phyloP scores from a whole-genome alignment of 2,329 filamentous ascomycete species.

The Pseudogymnoascus sp. region DNA sequence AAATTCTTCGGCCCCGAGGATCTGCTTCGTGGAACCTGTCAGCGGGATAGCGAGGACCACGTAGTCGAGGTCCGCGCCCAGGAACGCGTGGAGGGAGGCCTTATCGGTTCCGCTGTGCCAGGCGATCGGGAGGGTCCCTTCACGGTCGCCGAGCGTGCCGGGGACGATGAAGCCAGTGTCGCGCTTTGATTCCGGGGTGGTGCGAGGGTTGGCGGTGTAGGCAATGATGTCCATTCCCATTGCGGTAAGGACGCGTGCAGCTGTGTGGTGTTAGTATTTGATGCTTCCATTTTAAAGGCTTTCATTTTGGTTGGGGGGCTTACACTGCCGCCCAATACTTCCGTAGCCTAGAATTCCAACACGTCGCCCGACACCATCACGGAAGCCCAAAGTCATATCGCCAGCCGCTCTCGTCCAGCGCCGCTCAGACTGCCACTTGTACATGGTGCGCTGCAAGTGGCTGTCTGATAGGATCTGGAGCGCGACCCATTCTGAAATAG shows the following conservation, averaged over 20 bases:
- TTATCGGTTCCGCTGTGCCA: slow-evolving; percentile 33
- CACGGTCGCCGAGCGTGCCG: slow-evolving; percentile 43
- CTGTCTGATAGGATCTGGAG: slow-evolving; percentile 53
- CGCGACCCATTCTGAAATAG: slow-evolving; percentile 61
- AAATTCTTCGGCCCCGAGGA: slow-evolving; percentile 37
- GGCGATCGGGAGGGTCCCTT: slow-evolving; percentile 29
- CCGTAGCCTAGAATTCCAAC: slow-evolving; percentile 44
- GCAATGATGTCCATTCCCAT: slow-evolving; percentile 59
- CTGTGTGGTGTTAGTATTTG: slow-evolving; percentile 25
- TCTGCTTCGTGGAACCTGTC: slow-evolving; percentile 29
- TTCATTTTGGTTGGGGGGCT: neutral
- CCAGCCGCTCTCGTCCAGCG: slow-evolving; percentile 38
- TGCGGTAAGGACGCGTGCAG: slow-evolving; percentile 45
- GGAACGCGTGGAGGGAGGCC: slow-evolving; percentile 29
- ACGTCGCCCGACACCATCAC: slow-evolving; percentile 50
- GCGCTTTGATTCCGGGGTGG: slow-evolving; percentile 47
- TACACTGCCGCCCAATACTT: slow-evolving; percentile 37
- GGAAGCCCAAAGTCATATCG: slow-evolving; percentile 23
- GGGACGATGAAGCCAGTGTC: slow-evolving; percentile 59
- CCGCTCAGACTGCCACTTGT: slow-evolving; percentile 51
- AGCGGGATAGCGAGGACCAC: slow-evolving; percentile 33
- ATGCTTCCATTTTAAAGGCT: neutral
- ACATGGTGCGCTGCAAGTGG: slow-evolving; percentile 46
- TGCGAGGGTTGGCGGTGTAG: slow-evolving; percentile 54
- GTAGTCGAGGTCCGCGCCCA: slow-evolving; percentile 32